A percentile compares a stretch with the other conserved stretches of the same genome.
These are phyloP conservation scores for Apostasia shenzhenica DNA, from an alignment of 106 monocot species.

Conservation along the genomic window DNA sequence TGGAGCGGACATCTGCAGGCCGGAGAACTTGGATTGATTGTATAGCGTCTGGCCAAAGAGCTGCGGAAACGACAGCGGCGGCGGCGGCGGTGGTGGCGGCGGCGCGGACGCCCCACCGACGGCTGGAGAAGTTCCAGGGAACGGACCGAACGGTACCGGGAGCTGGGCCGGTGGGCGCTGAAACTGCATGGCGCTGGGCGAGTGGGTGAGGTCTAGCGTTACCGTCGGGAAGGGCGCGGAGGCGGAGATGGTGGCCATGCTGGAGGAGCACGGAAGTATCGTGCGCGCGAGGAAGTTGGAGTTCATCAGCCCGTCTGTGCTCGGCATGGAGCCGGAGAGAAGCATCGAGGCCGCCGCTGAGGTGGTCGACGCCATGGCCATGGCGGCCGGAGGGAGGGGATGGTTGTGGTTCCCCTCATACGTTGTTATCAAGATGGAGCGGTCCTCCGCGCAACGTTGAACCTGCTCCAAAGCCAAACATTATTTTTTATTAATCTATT, in stretches of 20 bases:
- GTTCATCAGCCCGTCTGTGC: conserved; percentile 40
- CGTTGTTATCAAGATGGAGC: conserved; percentile 52
- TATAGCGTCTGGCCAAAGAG: conserved; percentile 37
- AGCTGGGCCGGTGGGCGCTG: conserved; percentile 14
- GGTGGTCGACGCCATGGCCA: conserved; percentile 73
- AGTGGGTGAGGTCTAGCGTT: conserved; percentile 61
- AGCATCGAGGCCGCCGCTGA: conserved; percentile 63
- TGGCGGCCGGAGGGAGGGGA: conserved; percentile 67
- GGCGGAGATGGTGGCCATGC: conserved; percentile 72
- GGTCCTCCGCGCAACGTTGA: conserved; percentile 67
- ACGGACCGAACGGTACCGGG: background rate
- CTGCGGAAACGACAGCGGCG: conserved; percentile 13
- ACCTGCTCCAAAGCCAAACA: conserved; percentile 17
- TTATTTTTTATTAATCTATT: no score
- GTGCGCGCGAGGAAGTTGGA: conserved; percentile 47
- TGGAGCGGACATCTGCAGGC: conserved; percentile 20
- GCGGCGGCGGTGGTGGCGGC: background rate
- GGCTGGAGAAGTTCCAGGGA: background rate
- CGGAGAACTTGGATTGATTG: conserved; percentile 48
- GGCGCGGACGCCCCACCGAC: background rate
- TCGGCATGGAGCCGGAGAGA: conserved; percentile 60
- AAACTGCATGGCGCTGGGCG: conserved; percentile 15
- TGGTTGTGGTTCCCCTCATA: conserved; percentile 81
- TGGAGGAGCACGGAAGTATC: conserved; percentile 55
- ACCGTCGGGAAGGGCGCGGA: conserved; percentile 81